A percentile compares a stretch with the other conserved stretches of the same genome.
Evolutionary conservation across 2,329 filamentous ascomycete genomes (phyloP).

Genomic region (Trichoderma simmonsii): DNA sequence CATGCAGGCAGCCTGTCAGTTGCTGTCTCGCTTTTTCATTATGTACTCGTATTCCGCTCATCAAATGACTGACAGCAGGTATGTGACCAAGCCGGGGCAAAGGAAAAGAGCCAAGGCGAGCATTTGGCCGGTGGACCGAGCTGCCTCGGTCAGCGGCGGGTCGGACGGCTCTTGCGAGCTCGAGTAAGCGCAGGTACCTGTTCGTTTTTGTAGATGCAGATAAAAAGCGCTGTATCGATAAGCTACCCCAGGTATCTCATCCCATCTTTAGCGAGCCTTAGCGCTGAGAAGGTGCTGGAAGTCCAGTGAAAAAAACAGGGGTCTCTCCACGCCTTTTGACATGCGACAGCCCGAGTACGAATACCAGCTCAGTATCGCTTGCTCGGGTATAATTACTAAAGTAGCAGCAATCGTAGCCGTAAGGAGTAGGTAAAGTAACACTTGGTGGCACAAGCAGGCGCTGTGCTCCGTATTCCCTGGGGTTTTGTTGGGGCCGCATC

Average conservation of each 20-base stretch:
- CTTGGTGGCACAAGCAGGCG: background rate
- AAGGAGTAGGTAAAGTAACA: background rate
- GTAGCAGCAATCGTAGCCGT: background rate
- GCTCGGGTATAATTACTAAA: background rate
- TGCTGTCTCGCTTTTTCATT: background rate
- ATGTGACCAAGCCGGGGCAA: background rate
- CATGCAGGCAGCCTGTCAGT: background rate
- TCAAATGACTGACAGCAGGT: background rate
- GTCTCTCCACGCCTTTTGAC: background rate
- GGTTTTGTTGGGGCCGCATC: background rate
- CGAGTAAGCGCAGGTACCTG: background rate
- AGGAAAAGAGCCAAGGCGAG: background rate
- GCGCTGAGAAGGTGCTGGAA: conserved; percentile 10
- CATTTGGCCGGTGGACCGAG: background rate
- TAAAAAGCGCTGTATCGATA: background rate
- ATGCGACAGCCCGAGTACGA: conserved; percentile 14
- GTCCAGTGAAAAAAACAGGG: background rate
- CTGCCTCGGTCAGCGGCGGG: conserved; percentile 13
- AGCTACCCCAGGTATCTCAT: conserved; percentile 1
- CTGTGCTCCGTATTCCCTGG: background rate
- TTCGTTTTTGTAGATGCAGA: background rate
- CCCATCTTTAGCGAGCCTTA: background rate
- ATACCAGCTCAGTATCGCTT: background rate
- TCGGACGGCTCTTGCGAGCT: background rate
- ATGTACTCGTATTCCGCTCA: background rate